Base-by-base conservation (phyloP, 2,329 filamentous ascomycete genomes). In the Lasiodiplodia hormozganensis region DNA sequence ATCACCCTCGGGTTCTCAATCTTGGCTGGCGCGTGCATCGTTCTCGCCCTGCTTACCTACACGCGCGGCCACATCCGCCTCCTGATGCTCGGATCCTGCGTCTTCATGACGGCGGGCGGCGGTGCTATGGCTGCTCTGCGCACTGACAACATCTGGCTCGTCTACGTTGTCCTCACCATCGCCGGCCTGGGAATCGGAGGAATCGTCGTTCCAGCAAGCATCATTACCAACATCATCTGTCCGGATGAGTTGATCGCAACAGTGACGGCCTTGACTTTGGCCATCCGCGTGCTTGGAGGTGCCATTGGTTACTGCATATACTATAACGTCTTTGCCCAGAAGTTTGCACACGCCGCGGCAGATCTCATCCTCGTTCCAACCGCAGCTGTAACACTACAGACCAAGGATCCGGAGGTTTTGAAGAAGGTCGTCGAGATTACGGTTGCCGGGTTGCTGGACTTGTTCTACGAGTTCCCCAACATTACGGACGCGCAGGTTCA, bases 231-330 rank as follows among this genome's bases (percentile, higher is more conserved):
- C 4, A 89, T 91, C 73, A 87, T 91, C 72, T 90, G 88, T 70
- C 88, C 88, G 0, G 87, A 89, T 73, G 88, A 90, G 69, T 81
- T 91, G 3, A 90, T 91, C 71, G 89, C 87, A 18, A 90, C 89
- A 1, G 84, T 90, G 60, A 85, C 88, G 2, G 87, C 89, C 4
- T 78, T 91, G n/a, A 90, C 89, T 0, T 84, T 91, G 49, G 85
- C 88, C 12, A 87, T 91, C 71, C 87, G 89, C 51, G 87, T 90
- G 52, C 83, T 90, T 52, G 89, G 89, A 52, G 88, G 88, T 23
- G 83, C 85, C 23, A 85, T 90, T 69, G 89, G 87, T 52, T 89
- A 88, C 74, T 83, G 84, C 25, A 72, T 79, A 4, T 80, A 78
- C 68, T 76, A 74, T 68, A 73, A 74, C 54, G 71, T 74, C 8